These are phyloP conservation scores for Diaporthe helianthi DNA, from an alignment of 2,329 filamentous ascomycete species.

Conservation along the genomic window DNA sequence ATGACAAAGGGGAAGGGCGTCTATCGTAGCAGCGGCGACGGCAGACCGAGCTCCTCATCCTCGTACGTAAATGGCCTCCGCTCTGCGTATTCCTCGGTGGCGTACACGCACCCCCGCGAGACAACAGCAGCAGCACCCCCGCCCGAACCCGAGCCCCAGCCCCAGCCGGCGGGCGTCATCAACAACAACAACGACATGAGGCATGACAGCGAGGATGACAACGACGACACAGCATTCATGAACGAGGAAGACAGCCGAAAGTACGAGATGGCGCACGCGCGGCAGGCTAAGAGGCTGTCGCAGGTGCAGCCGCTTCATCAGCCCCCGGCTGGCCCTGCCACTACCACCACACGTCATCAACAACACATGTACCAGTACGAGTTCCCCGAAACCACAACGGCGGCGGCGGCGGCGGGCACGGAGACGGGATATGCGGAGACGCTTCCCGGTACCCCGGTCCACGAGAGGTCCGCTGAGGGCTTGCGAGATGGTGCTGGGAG, in stretches of 20 bases:
- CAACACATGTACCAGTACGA: slow-evolving; percentile 12
- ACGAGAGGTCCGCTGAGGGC: slow-evolving; percentile 3
- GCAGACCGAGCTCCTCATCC: neutral
- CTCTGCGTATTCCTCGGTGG: slow-evolving; percentile 46
- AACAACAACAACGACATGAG: neutral
- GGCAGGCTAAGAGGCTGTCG: slow-evolving; percentile 47
- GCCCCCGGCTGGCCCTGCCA: too few relatives aligned
- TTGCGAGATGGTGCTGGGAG: neutral
- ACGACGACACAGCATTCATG: slow-evolving; percentile 66
- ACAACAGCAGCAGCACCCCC: slow-evolving; percentile 37
- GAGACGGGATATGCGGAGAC: slow-evolving; percentile 33
- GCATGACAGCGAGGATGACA: neutral
- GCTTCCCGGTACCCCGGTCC: slow-evolving; percentile 32
- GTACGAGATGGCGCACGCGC: slow-evolving; percentile 73
- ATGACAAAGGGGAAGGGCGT: neutral
- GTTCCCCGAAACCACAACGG: neutral
- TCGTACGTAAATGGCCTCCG: slow-evolving; percentile 23
- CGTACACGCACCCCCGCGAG: slow-evolving; percentile 72
- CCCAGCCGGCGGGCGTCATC: too few relatives aligned
- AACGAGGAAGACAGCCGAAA: slow-evolving; percentile 77
- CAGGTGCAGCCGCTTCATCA: neutral
- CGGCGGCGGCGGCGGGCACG: neutral
- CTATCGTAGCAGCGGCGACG: too few relatives aligned
- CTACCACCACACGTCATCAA: too few relatives aligned
- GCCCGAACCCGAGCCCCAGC: slow-evolving; percentile 53